A percentile compares a stretch with the other conserved stretches of the same genome.
phyloP scores from a whole-genome alignment of 345 rosid genomes.

The Camelina laxa region DNA sequence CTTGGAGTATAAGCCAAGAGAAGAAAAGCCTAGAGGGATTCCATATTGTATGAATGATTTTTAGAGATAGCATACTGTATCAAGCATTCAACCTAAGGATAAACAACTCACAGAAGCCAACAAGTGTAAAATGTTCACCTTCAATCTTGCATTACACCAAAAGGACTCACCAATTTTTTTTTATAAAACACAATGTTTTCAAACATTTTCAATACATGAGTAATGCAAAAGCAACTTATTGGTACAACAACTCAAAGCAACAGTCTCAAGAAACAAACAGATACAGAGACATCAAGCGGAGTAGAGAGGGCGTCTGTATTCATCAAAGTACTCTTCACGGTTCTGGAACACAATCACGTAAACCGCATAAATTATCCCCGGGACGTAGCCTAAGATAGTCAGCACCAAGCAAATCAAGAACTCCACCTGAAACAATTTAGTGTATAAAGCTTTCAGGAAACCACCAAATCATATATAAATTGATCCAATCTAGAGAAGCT shows the following conservation, averaged over 20 bases:
- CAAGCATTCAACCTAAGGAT: not conserved
- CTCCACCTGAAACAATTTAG: constrained; percentile 62
- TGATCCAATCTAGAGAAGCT: not conserved
- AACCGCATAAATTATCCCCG: constrained; percentile 92
- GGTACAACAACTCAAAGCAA: constrained; percentile 13
- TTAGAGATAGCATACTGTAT: not conserved
- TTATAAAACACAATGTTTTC: not conserved
- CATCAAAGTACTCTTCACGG: constrained; percentile 84
- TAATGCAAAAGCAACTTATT: constrained; percentile 34
- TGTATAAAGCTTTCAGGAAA: not conserved
- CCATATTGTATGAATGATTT: not conserved
- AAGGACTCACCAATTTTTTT: constrained; percentile 1
- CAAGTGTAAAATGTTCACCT: not conserved
- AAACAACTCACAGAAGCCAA: constrained; percentile 6
- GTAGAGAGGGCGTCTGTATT: constrained; percentile 83
- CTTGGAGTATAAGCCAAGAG: not conserved
- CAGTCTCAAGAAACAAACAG: not conserved
- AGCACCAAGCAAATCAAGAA: constrained; percentile 75
- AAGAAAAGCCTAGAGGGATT: not conserved
- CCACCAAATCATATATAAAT: not conserved
- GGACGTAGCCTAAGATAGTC: constrained; percentile 85
- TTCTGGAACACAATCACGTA: constrained; percentile 84
- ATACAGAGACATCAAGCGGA: constrained; percentile 29
- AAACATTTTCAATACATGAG: constrained; percentile 2
- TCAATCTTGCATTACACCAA: not conserved